A percentile compares a stretch with the other conserved stretches of the same genome.
Conservation (phyloP, 192 early-diverging fungal species). For the Podila clonocystis region DNA sequence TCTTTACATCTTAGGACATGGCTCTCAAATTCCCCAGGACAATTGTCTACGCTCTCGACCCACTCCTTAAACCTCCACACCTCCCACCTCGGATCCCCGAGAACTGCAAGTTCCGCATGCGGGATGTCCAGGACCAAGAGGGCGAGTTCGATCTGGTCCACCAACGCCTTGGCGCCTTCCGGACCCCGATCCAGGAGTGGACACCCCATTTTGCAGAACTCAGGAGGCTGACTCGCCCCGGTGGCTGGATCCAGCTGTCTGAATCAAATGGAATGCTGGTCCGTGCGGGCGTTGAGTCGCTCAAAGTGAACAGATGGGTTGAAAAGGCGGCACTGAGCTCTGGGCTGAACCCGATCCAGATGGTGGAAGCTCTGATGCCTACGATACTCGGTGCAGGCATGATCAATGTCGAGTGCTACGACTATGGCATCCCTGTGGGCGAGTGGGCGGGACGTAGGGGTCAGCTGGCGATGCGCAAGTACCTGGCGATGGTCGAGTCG, state of each 20-base stretch:
- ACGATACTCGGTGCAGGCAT: slow-evolving; percentile 45
- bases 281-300: slow-evolving; percentile 30
- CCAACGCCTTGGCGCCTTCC: slow-evolving; percentile 42
- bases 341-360: slow-evolving; percentile 39
- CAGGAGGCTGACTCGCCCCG: slow-evolving; percentile 25
- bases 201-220: slow-evolving; percentile 50
- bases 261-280: slow-evolving; percentile 39
- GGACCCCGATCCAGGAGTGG: slow-evolving; percentile 44
- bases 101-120: slow-evolving; percentile 44
- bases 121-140: slow-evolving; percentile 43
- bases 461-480: slow-evolving; percentile 36
- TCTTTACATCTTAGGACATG: slow-evolving; percentile 16
- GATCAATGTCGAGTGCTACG: slow-evolving; percentile 49
- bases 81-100: slow-evolving; percentile 35
- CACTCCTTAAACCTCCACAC: slow-evolving; percentile 15
- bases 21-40: slow-evolving; percentile 38
- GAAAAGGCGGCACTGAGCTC: slow-evolving; percentile 43
- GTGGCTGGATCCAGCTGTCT: slow-evolving; percentile 49
- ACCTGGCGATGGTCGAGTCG: slow-evolving; percentile 45
- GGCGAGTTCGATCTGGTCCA: slow-evolving; percentile 50
- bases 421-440: slow-evolving; percentile 44
- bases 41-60: slow-evolving; percentile 42
- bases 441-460: slow-evolving; percentile 43
- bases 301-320: slow-evolving; percentile 45
- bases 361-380: slow-evolving; percentile 48